Percentiles rank a stretch among this genome's conserved stretches.
Conservation (phyloP, 345 rosid species). For the Citrus hindsii region DNA sequence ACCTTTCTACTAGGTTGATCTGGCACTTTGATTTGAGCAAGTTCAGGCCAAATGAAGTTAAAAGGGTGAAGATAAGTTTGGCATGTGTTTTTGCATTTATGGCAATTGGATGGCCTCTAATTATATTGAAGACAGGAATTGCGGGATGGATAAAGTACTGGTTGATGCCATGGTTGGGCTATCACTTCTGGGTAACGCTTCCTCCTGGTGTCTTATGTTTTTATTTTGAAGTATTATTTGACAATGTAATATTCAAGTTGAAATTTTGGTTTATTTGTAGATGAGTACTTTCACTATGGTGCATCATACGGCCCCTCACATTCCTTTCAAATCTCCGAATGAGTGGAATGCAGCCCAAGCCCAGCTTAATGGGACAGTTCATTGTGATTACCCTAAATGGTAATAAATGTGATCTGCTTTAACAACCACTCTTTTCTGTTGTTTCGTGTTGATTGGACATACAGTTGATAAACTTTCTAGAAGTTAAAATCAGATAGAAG, state of each 20-base stretch:
- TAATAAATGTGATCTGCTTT: conserved; percentile 22
- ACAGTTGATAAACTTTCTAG: background rate
- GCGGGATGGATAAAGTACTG: conserved; percentile 92
- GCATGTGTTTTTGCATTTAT: conserved; percentile 94
- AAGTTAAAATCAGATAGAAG: background rate
- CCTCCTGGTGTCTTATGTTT: conserved; percentile 6
- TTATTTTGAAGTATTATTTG: background rate
- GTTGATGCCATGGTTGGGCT: conserved; percentile 97
- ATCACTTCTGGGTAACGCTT: conserved; percentile 82
- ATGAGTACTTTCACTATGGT: conserved; percentile 99
- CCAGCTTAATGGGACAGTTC: conserved; percentile 89
- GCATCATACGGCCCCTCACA: conserved; percentile 94
- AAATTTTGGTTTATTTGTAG: conserved; percentile 33
- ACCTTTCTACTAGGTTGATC: conserved; percentile 51
- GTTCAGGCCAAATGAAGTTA: conserved; percentile 79
- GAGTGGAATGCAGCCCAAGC: conserved; percentile 95
- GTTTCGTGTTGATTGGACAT: background rate
- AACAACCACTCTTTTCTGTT: background rate
- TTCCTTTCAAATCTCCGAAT: conserved; percentile 68
- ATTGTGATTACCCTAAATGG: conserved; percentile 89
- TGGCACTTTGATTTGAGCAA: conserved; percentile 80
- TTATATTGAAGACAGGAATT: conserved; percentile 69
- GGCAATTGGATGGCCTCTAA: conserved; percentile 94
- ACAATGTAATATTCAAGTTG: background rate
- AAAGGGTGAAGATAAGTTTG: conserved; percentile 89